Evolutionary conservation across 805 yeast genomes (phyloP).

Genomic region (Saccharomycopsis javanensis): DNA sequence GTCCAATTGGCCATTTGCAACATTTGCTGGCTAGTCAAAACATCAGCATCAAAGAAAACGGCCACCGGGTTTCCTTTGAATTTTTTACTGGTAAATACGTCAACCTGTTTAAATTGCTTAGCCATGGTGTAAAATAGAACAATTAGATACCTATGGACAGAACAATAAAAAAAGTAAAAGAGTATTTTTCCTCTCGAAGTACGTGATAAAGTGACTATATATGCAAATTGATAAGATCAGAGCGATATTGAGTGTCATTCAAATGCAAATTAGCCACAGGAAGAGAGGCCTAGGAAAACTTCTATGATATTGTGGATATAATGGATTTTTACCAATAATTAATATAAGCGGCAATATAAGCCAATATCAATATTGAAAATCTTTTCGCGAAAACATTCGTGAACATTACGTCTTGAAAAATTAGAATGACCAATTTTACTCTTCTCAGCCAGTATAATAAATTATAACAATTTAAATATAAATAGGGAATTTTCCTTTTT

Average conservation of each 20-base stretch:
- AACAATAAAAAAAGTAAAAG: not conserved
- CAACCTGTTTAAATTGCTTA: constrained; percentile 27
- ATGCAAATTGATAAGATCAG: not conserved
- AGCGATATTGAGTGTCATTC: not conserved
- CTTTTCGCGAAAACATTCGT: too few species aligned
- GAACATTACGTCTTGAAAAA: too few species aligned
- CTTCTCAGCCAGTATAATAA: too few species aligned
- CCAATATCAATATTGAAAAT: too few species aligned
- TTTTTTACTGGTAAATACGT: constrained; percentile 32
- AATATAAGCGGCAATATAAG: too few species aligned
- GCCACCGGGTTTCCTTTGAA: constrained; percentile 50
- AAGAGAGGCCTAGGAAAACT: not conserved
- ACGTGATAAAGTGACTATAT: not conserved
- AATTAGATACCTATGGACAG: not conserved
- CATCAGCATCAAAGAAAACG: constrained; percentile 35
- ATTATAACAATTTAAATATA: too few species aligned
- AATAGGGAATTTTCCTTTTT: too few species aligned
- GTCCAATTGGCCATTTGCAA: constrained; percentile 48
- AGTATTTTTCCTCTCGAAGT: not conserved
- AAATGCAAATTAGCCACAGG: not conserved
- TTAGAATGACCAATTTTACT: too few species aligned
- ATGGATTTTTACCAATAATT: too few species aligned
- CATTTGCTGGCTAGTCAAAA: constrained; percentile 33
- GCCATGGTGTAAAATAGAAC: not conserved
- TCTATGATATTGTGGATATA: too few species aligned